Base-by-base conservation (phyloP, 2,329 filamentous ascomycete species). In the Epichloe sibirici region DNA sequence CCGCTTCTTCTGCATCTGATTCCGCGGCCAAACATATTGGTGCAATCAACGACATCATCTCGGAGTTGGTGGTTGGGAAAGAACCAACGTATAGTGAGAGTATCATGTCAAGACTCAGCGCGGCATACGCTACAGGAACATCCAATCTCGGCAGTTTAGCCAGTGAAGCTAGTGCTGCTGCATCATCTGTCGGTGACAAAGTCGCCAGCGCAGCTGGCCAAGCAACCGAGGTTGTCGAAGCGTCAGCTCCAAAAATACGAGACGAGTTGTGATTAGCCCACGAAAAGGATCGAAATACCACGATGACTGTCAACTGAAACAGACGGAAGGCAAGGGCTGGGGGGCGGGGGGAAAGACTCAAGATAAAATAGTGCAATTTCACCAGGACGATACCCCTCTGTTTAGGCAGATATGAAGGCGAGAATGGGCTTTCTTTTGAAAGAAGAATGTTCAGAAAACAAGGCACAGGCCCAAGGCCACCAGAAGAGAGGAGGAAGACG, bases 31-130 rank as follows among this genome's bases (percentile, higher is more conserved):
- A 77, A 47, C 84, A 88, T 60, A 90, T 88, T 58, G 77, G 78
- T 5, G 81, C 81, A 28, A 77, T 94, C 5, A 82, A 83, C 63
- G 79, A 78, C 12, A 76, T 93, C 2, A 76, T 95, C 13, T 86
- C 85, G 1, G 88, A 94, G 66, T 73, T 94, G 1, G 74, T 95
- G 13, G 70, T 77, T 42, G 89, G 86, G 51, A 88, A 85, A 65
- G 88, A 94, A 63, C 83, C 87, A 0, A 81, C 83, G 13, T 94
- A 89, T 61, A 90, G 85, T 0, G 86, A 94, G 62, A 90, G 86
- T 54, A 85, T 91, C 3, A 81, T 89, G 68, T 81, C 74, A 50
- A 79, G 85, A 49, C 75, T 95, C 12, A 79, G 80, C 52, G 83
- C 78, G 3, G 86, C 82, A 0, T 93, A 91, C 62, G 79, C 81